A percentile compares a stretch with the other conserved stretches of the same genome.
Evolutionary conservation across 2,329 filamentous ascomycete species (phyloP).

Genomic region (Pyricularia sp.): DNA sequence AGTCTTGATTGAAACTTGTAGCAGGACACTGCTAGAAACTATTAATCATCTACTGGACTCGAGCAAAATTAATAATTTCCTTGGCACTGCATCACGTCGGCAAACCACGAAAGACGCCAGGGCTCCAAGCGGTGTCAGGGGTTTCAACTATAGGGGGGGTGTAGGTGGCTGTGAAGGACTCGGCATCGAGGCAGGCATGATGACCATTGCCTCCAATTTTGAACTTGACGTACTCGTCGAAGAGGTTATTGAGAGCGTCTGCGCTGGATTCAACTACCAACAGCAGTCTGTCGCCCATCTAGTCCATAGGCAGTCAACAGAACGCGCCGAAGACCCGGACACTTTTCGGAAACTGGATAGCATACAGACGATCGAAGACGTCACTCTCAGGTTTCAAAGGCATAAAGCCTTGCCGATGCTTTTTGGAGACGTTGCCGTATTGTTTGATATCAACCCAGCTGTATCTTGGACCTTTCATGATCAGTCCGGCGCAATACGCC

Average conservation of each 20-base stretch:
- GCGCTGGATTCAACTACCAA: conserved; percentile 15
- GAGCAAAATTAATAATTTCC: conserved; percentile 36
- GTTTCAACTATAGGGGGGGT: neutral
- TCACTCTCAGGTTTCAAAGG: too few species aligned
- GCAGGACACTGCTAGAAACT: conserved; percentile 40
- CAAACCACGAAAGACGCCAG: too few species aligned
- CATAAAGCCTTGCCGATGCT: too few species aligned
- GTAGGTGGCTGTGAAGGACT: too few species aligned
- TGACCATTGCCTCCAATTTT: conserved; percentile 15
- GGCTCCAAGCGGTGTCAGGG: too few species aligned
- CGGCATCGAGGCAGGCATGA: conserved; percentile 13
- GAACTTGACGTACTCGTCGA: conserved; percentile 21
- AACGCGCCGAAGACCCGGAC: conserved; percentile 4
- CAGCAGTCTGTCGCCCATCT: conserved; percentile 12
- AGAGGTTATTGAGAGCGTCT: conserved; percentile 25
- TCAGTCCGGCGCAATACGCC: conserved; percentile 34
- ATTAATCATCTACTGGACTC: conserved; percentile 39
- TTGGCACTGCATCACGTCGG: too few species aligned
- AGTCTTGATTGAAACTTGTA: conserved; percentile 39
- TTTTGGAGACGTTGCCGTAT: conserved; percentile 18
- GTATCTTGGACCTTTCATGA: conserved; percentile 36
- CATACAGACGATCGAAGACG: too few species aligned
- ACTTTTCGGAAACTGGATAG: too few species aligned
- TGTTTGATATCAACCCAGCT: conserved; percentile 33
- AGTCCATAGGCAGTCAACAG: conserved; percentile 12